Evolutionary conservation across 2,329 filamentous ascomycete species (phyloP), one percentile per base, ranked within the genome.

Genomic region (Aphanocladium album): DNA sequence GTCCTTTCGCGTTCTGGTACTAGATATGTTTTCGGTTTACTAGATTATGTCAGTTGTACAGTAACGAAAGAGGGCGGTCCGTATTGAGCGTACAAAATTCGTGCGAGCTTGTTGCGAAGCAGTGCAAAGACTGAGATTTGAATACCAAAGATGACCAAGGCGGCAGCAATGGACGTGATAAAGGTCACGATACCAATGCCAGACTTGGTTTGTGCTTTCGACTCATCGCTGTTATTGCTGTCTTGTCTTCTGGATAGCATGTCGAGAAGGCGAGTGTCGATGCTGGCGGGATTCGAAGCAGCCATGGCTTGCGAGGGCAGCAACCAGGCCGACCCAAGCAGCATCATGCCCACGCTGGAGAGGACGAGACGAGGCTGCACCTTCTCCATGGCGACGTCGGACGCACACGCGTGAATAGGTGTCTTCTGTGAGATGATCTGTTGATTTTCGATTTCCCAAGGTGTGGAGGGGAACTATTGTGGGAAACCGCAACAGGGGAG

Each of bases 1-100:
- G 90, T 92, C 67, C 91, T 86, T 76, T 96, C 90, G 69, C 89
- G 85, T 74, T 95, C 89, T 7, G 91, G 89, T 0, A 96, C 92
- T 1, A 96, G 83, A 67, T 91, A 96, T 37, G 91, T 93, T 73
- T 91, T 87, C 2, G 91, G 89, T 77, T 91, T 90, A 70, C 88
- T 91, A 52, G 35, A 30, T 21, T 27, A 58, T 27, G 63, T 63
- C 52, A 47, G 59, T 60, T 62, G 57, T 25, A 62, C 64, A 62
- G 33, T 62, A n/a, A 62, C 60, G 50, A 27, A 12, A 19, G 14
- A 30, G 39, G 30, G 5, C 37, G 14, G 6, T 14, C 25, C 14
- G 17, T 3, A 39, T 5, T 14, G 27, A 19, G 77, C 87, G 69
- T 76, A 92, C 89, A 93, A 96, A 63, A 96, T 96, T 64, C 91